Conservation (phyloP, 2,329 filamentous ascomycete species). For the Domatiomyces globalis region DNA sequence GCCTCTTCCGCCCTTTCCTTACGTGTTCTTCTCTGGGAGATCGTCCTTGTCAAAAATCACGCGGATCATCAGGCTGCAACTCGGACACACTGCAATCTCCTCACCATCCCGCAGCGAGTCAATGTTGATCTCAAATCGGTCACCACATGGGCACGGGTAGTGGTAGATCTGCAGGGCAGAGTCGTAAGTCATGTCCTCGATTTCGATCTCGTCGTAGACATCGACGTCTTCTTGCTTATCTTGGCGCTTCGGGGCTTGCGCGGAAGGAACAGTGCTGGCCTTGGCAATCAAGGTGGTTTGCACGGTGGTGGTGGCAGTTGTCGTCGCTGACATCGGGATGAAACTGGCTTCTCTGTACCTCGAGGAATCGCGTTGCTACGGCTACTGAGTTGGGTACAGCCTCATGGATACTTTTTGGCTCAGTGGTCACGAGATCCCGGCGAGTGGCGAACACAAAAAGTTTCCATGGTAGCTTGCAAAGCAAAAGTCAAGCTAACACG, state of each 20-base stretch:
- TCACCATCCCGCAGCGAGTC: constrained; percentile 74
- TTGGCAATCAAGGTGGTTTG: constrained; percentile 1
- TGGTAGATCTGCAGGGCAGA: constrained; percentile 71
- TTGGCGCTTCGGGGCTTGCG: constrained; percentile 1
- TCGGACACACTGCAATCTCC: constrained; percentile 93
- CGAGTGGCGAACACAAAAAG: too few relatives aligned
- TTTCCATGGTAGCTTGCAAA: too few relatives aligned
- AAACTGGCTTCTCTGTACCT: neutral
- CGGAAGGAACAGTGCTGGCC: neutral
- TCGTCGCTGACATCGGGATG: constrained; percentile 3
- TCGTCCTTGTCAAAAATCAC: constrained; percentile 81
- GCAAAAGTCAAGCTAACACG: too few relatives aligned
- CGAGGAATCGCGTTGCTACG: too few relatives aligned
- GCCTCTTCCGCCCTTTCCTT: neutral
- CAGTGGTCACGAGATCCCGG: too few relatives aligned
- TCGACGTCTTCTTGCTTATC: constrained; percentile 35
- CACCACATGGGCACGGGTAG: constrained; percentile 94
- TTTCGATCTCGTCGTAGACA: constrained; percentile 96
- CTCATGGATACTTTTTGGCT: too few relatives aligned
- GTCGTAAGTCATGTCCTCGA: constrained; percentile 96
- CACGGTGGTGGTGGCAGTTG: constrained; percentile 5
- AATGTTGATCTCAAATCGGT: constrained; percentile 83
- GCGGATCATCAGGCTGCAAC: constrained; percentile 89
- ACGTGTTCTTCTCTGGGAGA: constrained; percentile 8
- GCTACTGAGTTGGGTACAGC: too few relatives aligned